Evolutionary conservation across 148 eudicot genomes (phyloP).

Genomic region (Gaultheria prostrata): DNA sequence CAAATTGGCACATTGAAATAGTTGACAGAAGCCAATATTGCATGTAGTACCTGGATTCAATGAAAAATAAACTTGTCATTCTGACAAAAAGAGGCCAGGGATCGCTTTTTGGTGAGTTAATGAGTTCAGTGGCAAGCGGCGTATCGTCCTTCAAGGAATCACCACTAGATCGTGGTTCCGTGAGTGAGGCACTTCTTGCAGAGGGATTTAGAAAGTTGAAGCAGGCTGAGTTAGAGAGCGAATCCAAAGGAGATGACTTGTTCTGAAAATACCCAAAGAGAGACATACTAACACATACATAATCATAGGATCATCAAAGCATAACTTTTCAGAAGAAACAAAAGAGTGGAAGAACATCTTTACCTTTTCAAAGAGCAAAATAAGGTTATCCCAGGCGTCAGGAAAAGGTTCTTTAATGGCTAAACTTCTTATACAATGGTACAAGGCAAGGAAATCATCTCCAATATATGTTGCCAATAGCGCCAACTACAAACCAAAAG

Average conservation of each 20-base stretch:
- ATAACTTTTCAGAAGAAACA: background rate
- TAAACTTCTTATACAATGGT: conserved; percentile 85
- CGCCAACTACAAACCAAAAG: conserved; percentile 65
- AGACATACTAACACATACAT: background rate
- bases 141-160: conserved; percentile 17
- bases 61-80: conserved; percentile 65
- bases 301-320: background rate
- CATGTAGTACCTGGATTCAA: conserved; percentile 53
- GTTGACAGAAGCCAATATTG: background rate
- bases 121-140: conserved; percentile 25
- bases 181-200: conserved; percentile 32
- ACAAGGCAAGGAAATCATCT: conserved; percentile 82
- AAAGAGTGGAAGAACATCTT: conserved; percentile 18
- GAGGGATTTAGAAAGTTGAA: conserved; percentile 59
- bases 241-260: conserved; percentile 50
- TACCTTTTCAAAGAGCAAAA: conserved; percentile 84
- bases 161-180: conserved; percentile 20
- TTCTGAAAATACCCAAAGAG: conserved; percentile 63
- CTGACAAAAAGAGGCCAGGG: conserved; percentile 74
- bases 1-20: background rate
- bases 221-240: conserved; percentile 38
- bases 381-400: conserved; percentile 75
- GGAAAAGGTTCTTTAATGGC: conserved; percentile 95
- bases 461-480: conserved; percentile 73
- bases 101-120: conserved; percentile 31